phyloP scores from a whole-genome alignment of 164 flowering plant species.

The Stephania yunnanensis region DNA sequence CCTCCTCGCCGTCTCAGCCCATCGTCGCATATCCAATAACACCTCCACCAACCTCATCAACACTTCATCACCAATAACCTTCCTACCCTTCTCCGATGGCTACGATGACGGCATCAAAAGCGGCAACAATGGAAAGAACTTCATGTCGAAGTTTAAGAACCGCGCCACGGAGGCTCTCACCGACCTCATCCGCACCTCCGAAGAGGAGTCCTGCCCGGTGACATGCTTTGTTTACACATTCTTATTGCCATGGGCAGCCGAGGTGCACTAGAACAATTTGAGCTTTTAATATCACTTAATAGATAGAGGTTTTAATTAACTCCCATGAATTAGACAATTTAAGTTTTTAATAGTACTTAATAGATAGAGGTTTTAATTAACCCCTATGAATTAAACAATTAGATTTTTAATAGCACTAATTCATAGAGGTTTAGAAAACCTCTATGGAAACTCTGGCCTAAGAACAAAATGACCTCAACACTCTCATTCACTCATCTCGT shows the following conservation, averaged over 20 bases:
- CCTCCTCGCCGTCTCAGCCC: constrained; percentile 22
- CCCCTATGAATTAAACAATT: no score
- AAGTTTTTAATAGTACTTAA: no score
- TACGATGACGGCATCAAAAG: constrained; percentile 12
- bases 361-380: no score
- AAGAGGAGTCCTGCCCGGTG: constrained; percentile 17
- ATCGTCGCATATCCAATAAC: constrained; percentile 8
- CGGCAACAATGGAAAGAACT: not conserved
- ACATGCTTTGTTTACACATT: constrained; percentile 38
- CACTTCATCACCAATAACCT: constrained; percentile 4
- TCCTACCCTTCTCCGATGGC: constrained; percentile 31
- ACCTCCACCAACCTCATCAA: not conserved
- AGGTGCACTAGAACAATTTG: no score
- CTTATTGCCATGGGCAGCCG: constrained; percentile 43
- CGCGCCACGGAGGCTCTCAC: constrained; percentile 15
- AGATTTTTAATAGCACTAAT: no score
- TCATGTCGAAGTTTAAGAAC: constrained; percentile 7
- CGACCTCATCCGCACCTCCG: not conserved
- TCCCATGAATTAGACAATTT: no score
- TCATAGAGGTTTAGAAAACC: no score
- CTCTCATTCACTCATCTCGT: no score
- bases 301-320: no score
- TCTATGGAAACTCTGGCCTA: no score
- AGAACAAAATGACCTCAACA: no score
- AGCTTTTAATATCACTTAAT: no score